Evolutionary conservation across 2,329 filamentous ascomycete species (phyloP).

Genomic region (Ophiostoma novo-ulmi): DNA sequence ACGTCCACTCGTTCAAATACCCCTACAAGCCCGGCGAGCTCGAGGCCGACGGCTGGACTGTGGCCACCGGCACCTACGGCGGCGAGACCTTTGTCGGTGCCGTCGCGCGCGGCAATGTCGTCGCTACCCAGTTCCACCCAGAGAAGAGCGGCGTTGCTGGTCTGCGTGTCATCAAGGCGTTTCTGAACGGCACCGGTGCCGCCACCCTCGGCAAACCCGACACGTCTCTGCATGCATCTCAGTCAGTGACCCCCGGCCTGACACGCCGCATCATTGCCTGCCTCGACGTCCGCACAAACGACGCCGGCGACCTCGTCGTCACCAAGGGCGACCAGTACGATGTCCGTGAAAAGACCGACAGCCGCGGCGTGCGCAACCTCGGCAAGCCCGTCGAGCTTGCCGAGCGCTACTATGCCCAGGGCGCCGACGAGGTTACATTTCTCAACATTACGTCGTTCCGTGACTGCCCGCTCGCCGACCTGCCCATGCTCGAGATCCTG

Average conservation of each 20-base stretch:
- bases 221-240: neutral
- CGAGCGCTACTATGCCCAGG: slow-evolving; percentile 88
- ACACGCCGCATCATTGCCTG: slow-evolving; percentile 95
- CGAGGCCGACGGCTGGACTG: slow-evolving; percentile 78
- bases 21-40: slow-evolving; percentile 69
- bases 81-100: slow-evolving; percentile 87
- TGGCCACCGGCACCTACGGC: slow-evolving; percentile 87
- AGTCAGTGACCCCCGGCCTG: slow-evolving; percentile 50
- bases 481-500: slow-evolving; percentile 93
- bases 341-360: slow-evolving; percentile 76
- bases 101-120: slow-evolving; percentile 75
- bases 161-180: slow-evolving; percentile 75
- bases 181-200: slow-evolving; percentile 66
- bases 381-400: slow-evolving; percentile 97
- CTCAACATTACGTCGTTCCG: slow-evolving; percentile 98
- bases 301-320: slow-evolving; percentile 89
- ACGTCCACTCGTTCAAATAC: slow-evolving; percentile 90
- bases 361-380: slow-evolving; percentile 74
- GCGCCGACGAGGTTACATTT: slow-evolving; percentile 94
- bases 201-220: slow-evolving; percentile 41
- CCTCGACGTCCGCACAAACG: slow-evolving; percentile 90
- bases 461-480: slow-evolving; percentile 84
- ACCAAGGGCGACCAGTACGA: slow-evolving; percentile 99
- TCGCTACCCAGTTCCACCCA: slow-evolving; percentile 94
- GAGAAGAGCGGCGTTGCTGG: slow-evolving; percentile 94